Conservation (phyloP, 768 basidiomycete species). For the Hemileccinum impolitum region DNA sequence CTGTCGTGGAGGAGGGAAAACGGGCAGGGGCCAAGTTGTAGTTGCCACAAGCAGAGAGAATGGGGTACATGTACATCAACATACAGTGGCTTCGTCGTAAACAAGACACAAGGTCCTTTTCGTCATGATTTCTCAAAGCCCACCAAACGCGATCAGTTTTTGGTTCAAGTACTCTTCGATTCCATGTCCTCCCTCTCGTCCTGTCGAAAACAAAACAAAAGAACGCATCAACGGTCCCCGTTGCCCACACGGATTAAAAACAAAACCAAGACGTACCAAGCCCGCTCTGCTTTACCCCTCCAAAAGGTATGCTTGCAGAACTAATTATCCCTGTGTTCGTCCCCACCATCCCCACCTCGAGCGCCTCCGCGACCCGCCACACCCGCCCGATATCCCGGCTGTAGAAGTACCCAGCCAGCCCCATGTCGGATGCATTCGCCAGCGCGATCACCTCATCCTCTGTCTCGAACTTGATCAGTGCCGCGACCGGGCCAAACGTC, state of each 20-base stretch:
- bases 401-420: constrained; percentile 95
- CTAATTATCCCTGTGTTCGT: constrained; percentile 79
- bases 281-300: constrained; percentile 90
- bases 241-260: neutral
- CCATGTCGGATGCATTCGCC: constrained; percentile 81
- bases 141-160: constrained; percentile 81
- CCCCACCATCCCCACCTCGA: constrained; percentile 94
- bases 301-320: constrained; percentile 80
- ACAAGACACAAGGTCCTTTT: neutral
- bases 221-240: neutral
- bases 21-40: constrained; percentile 41
- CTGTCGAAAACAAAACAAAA: too few relatives aligned
- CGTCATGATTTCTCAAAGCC: constrained; percentile 37
- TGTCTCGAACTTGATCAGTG: constrained; percentile 84
- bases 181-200: constrained; percentile 86
- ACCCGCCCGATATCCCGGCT: constrained; percentile 80
- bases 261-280: constrained; percentile 36
- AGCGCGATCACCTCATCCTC: constrained; percentile 88
- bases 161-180: constrained; percentile 86
- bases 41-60: constrained; percentile 2
- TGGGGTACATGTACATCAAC: too few relatives aligned
- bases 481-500: constrained; percentile 93
- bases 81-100: neutral
- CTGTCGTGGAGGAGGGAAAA: constrained; percentile 65
- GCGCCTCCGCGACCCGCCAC: constrained; percentile 91